Base-by-base conservation (phyloP, 768 basidiomycete species). In the Chalciporus piperatus region DNA sequence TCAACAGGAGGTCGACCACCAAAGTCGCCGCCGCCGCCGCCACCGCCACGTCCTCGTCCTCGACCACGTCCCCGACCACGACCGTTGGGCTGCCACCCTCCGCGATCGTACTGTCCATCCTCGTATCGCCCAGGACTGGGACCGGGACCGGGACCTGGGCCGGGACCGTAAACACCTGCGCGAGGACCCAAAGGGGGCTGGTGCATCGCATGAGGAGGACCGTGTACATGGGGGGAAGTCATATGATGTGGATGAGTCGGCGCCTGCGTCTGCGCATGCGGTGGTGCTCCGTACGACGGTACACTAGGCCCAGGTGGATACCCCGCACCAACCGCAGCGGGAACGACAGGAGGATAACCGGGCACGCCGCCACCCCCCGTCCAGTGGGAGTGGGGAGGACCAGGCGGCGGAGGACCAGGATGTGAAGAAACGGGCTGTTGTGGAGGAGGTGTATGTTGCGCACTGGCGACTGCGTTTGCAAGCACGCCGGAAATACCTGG, bases 1-100 rank as follows among this genome's bases (percentile, higher is more conserved):
- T 87, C 85, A 16, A 77, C 69, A 33, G 80, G 69, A 32, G 80
- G 69, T 38, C 73, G 61, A 38, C 71, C 72, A 27, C 64, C 59
- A 33, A 71, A 60, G 13, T 68, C 64, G 3, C 22, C 22, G 4
- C 22, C 22, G 4, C 62, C 52, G n/a, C 58, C 47, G 5, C 48
- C 45, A 4, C 49, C 47, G 6, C 55, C 39, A 6, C 67, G 54
- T 13, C 69, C 66, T 32, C 67, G 58, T 1, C 68, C 61, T 6
- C 72, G 46, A 2, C 66, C 61, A 3, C 71, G 44, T 8, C 73
- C 69, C 32, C 70, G 49, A 0, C 73, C 72, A 9, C 72, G 66
- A 6, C 71, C 69, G 20, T 67, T 66, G 13, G 50, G 38, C 19
- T 65, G 63, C 61, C 69, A 68, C 35, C 59, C 64, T 9, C 67